A percentile compares a stretch with the other conserved stretches of the same genome.
These are phyloP conservation scores for Thelonectria rubi DNA, from an alignment of 2,329 filamentous ascomycete species.

Conservation along the genomic window DNA sequence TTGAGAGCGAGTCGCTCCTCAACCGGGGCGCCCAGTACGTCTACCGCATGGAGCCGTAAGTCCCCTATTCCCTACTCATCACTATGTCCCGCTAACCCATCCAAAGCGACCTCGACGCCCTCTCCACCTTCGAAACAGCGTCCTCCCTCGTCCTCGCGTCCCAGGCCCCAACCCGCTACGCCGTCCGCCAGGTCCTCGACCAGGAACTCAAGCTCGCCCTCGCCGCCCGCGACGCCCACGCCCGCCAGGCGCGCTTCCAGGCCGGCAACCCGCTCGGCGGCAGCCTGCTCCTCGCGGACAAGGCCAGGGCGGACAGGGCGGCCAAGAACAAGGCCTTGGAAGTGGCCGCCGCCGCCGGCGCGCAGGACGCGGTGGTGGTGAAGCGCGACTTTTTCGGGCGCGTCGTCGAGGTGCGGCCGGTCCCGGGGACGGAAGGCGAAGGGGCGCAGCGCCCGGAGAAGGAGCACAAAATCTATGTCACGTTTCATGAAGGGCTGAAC, in stretches of 20 bases:
- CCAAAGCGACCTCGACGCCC: slow-evolving; percentile 73
- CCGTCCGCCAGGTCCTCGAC: slow-evolving; percentile 90
- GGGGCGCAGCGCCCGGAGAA: slow-evolving; percentile 50
- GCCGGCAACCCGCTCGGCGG: slow-evolving; percentile 52
- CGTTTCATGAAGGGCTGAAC: slow-evolving; percentile 87
- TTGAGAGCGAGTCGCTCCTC: slow-evolving; percentile 73
- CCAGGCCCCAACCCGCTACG: slow-evolving; percentile 83
- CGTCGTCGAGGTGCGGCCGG: slow-evolving; percentile 60
- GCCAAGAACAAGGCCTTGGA: slow-evolving; percentile 1
- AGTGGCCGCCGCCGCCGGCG: slow-evolving; percentile 27
- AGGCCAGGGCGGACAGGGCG: slow-evolving; percentile 46
- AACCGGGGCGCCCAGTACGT: slow-evolving; percentile 76
- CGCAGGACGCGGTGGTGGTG: slow-evolving; percentile 54
- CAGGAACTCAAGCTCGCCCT: slow-evolving; percentile 85
- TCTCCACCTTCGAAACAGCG: slow-evolving; percentile 78
- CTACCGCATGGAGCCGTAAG: slow-evolving; percentile 94
- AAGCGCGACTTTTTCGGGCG: slow-evolving; percentile 90
- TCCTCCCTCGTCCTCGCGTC: slow-evolving; percentile 64
- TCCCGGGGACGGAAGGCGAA: slow-evolving; percentile 49
- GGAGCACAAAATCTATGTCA: slow-evolving; percentile 79
- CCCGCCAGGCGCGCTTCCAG: slow-evolving; percentile 71
- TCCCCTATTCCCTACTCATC: slow-evolving; percentile 40
- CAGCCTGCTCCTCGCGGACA: slow-evolving; percentile 42
- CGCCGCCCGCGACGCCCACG: slow-evolving; percentile 70
- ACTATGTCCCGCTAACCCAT: slow-evolving; percentile 9